Base-by-base conservation (phyloP, 768 basidiomycete genomes). In the Termitomyces sp. region DNA sequence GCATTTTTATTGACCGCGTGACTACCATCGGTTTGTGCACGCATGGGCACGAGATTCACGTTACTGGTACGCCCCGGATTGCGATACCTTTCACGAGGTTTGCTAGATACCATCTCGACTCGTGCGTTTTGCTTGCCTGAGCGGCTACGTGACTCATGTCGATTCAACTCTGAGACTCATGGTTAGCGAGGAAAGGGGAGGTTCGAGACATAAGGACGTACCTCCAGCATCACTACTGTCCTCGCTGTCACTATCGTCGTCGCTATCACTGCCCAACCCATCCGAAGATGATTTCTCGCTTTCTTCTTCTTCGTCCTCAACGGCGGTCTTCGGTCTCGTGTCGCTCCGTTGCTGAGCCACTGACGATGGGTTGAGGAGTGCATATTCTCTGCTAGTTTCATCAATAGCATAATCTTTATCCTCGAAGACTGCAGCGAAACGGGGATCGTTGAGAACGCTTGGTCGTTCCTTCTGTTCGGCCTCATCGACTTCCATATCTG, bases 351-450 rank as follows among this genome's bases (percentile, higher is more conserved):
- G 81, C 65, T 80, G 80, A 29, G 81, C 78, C n/a, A 74, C 84
- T 10, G 87, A 72, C 18, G 94, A 95, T 13, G 96, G 96, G 68
- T 98, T 94, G 66, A 98, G 83, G 60, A 98, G 70, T n/a, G 87
- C 89, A 68, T 79, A 98, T 74, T 98, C 97, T 63, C 91, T 78
- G 60, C 77, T 90, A 39, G 73, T 80, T 74, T 94, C 91, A 70
- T 98, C 96, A 60, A 99, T 90, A 63, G 88, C 80, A 69, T 92
- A 99, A 53, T 91, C 90, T 3, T 92, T 88, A 65, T 97, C 86
- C 72, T 91, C 85, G 70, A 97, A 99, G 36, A 99, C 79, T 42
- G 84, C 87, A 53, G 86, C 77, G 80, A 98, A 99, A 52, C 97
- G 88, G 52, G 88, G 84, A 70, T 99, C 97, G 42, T 74, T 83